Base-by-base conservation (phyloP, 352 stramenopile genomes). In the Globisporangium nagaii region DNA sequence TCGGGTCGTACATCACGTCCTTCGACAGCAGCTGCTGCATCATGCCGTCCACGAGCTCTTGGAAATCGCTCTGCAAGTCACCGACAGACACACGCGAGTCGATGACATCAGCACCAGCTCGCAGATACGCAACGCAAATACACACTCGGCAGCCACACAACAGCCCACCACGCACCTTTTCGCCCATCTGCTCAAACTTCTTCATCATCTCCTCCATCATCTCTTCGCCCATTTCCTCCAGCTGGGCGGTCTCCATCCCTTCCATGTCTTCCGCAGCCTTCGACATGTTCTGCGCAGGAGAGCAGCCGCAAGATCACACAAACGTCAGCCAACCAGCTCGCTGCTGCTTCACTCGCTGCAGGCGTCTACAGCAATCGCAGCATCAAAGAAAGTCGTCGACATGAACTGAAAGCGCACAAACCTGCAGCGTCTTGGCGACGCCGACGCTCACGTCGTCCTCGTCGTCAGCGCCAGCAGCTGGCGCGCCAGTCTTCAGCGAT, bases 1-100 rank as follows among this genome's bases (percentile, higher is more conserved):
- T 98, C 11, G 97, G 97, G 62, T 98, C 93, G 76, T 99, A 99
- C 96, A 99, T 99, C 46, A 99, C 74, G 58, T 99, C 97, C 61
- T 98, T 98, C 39, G 88, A 94, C 56, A 99, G 70, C 42, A 99
- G 56, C 62, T 99, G 96, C 68, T 98, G 78, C 96, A 99, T 98
- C 85, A 99, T 98, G 28, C 93, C 91, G 62, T 99, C 96, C 3
- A 99, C 86, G 22, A 99, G 60, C 15, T 91, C 84, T 39, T 98
- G 82, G 56, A 97, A 91, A 67, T 96, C 82, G 58, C 68, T 86
- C 81, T 93, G 39, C 12, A 48, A 24, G n/a, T 36, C 8, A 42
- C n/a, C 19, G 15, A 19, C 13, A 34, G 19, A 13, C 13, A 13
- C 6, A 27, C 25, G 24, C 24, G 3, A 31, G 41, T 13, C 2